Conservation (phyloP, 106 monocot genomes). For the Triglochin maritima region DNA sequence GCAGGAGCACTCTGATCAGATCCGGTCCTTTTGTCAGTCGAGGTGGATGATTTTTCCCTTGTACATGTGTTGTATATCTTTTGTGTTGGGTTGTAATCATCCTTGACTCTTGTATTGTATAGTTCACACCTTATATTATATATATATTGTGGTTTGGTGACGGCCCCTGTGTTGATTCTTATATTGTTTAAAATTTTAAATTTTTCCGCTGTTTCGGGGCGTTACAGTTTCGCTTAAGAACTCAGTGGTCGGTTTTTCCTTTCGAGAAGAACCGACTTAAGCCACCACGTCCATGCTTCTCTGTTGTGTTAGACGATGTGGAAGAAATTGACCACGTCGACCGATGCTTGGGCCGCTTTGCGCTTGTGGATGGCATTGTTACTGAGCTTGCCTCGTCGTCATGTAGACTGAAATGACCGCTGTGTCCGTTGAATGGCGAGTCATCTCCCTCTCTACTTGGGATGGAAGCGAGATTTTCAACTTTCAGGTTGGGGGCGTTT, state of each 20-base stretch:
- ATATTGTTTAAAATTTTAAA: too few relatives aligned
- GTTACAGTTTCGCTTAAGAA: too few relatives aligned
- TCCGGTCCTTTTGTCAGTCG: too few relatives aligned
- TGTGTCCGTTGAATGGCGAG: constrained; percentile 1
- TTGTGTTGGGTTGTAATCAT: too few relatives aligned
- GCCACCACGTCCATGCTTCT: constrained; percentile 8
- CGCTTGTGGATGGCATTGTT: constrained; percentile 3
- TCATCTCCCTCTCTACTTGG: constrained; percentile 2
- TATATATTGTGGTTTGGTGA: too few relatives aligned
- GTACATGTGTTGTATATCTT: too few relatives aligned
- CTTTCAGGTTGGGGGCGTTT: neutral
- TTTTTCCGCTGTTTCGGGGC: too few relatives aligned
- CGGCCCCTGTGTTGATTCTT: too few relatives aligned
- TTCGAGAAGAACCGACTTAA: constrained; percentile 25
- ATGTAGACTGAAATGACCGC: neutral
- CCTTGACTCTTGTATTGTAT: too few relatives aligned
- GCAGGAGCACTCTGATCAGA: too few relatives aligned
- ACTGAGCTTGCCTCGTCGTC: neutral
- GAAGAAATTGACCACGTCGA: constrained; percentile 3
- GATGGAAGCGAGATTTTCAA: neutral
- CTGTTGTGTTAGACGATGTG: neutral
- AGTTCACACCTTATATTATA: too few relatives aligned
- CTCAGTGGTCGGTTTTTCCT: constrained; percentile 6
- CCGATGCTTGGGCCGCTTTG: constrained; percentile 1
- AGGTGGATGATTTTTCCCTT: too few relatives aligned